Evolutionary conservation across 1,284 basidiomycete genomes (phyloP), one percentile per base, ranked within the genome.

Genomic region (Cryptococcus hybrid): DNA sequence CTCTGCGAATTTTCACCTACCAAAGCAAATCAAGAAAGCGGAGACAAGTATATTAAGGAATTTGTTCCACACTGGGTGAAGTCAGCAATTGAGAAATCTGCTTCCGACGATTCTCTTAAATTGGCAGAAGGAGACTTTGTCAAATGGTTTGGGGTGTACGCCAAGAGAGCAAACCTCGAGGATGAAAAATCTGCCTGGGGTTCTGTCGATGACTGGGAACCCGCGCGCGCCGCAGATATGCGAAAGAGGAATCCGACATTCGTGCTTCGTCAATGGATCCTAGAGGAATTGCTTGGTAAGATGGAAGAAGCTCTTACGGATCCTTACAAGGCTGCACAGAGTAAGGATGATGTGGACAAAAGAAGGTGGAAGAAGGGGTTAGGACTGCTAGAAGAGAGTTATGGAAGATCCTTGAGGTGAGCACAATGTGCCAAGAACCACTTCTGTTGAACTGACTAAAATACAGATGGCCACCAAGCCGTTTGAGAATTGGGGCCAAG

Each of bases 211-310:
- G 65, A 61, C 4, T 75, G 69, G 65, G 71, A 70, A n/a, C 68
- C 53, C 2, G 65, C 62, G 9, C 73, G 79, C 54, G 64, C 63
- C 50, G 62, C 56, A 24, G 78, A 54, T 39, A 75, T 78, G 80
- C 54, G 59, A 62, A 5, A 76, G 80, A 55, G 82, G 18, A 96
- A 97, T 69, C 93, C 93, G 12, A 82, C 91, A 36, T 96, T 97
- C 75, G 85, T 94, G 42, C 78, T 96, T 58, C 81, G 93, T 57
- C 93, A 96, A 77, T 96, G 93, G 93, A 80, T 96, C 3, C 81
- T 97, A 35, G 92, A 96, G 72, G 92, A 95, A 70, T 85, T 90
- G 35, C 94, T 94, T 71, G 77, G 79, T 62, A 84, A 83, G 62
- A 83, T 89, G 3, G 88, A 91, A 69, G 76, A 76, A 53, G 86